A percentile compares a stretch with the other conserved stretches of the same genome.
Evolutionary conservation across 2,329 filamentous ascomycete species (phyloP).

Genomic region (Fusarium sp.): DNA sequence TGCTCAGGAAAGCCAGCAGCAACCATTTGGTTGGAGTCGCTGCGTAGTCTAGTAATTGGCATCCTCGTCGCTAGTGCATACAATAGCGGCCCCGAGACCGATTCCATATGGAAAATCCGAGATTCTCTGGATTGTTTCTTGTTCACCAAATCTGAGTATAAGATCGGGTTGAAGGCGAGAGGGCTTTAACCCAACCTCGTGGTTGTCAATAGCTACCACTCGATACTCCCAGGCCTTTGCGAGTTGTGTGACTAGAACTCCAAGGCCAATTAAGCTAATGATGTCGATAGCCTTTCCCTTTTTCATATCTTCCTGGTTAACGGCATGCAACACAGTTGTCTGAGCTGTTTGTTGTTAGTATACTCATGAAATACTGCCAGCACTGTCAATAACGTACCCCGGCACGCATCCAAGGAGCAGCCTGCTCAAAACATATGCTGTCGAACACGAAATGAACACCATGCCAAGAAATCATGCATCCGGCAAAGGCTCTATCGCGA

Average conservation of each 20-base stretch:
- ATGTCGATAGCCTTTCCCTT: slow-evolving; percentile 24
- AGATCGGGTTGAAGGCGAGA: slow-evolving; percentile 33
- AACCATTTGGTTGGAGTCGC: slow-evolving; percentile 27
- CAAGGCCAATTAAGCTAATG: slow-evolving; percentile 45
- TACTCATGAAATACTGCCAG: background rate
- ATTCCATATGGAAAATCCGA: slow-evolving; percentile 30
- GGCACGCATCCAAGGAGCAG: slow-evolving; percentile 36
- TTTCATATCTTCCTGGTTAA: slow-evolving; percentile 20
- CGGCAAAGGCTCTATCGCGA: slow-evolving; percentile 30
- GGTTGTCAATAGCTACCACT: slow-evolving; percentile 47
- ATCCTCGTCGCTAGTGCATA: slow-evolving; percentile 28
- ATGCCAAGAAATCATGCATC: slow-evolving; percentile 35
- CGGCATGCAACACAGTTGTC: slow-evolving; percentile 39
- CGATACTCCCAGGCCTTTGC: slow-evolving; percentile 46
- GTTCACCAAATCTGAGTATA: slow-evolving; percentile 11
- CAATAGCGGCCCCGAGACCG: slow-evolving; percentile 28
- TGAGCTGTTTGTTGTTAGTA: background rate
- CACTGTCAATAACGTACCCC: slow-evolving; percentile 10
- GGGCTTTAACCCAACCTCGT: slow-evolving; percentile 23
- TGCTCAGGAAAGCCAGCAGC: slow-evolving; percentile 31
- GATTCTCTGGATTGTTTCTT: slow-evolving; percentile 20
- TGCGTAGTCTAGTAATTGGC: slow-evolving; percentile 37
- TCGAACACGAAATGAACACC: slow-evolving; percentile 23
- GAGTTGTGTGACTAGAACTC: slow-evolving; percentile 46
- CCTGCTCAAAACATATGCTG: slow-evolving; percentile 31